phyloP scores from a whole-genome alignment of 768 basidiomycete genomes.

The Russula brevipes region DNA sequence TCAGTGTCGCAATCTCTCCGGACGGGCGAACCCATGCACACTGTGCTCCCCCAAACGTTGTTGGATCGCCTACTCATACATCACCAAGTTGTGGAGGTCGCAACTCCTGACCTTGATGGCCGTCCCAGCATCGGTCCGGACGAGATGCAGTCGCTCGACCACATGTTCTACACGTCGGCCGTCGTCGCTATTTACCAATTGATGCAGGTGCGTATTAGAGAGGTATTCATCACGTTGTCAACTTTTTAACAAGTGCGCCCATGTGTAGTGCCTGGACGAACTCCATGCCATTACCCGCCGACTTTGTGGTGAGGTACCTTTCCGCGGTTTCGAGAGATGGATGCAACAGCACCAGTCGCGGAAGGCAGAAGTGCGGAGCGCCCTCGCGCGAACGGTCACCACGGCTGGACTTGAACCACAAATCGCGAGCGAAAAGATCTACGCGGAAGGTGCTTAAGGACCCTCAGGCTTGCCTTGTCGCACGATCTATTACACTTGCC shows the following conservation, averaged over 20 bases:
- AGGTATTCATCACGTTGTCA: background rate
- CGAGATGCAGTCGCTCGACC: conserved; percentile 14
- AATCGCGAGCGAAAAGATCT: conserved; percentile 1
- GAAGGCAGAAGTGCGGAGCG: background rate
- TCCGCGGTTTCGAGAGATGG: conserved; percentile 21
- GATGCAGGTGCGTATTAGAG: conserved; percentile 11
- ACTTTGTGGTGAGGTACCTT: conserved; percentile 19
- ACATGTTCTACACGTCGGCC: conserved; percentile 21
- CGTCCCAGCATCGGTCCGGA: conserved; percentile 9
- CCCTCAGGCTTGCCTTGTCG: background rate
- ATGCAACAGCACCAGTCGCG: conserved; percentile 9
- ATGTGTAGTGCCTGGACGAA: conserved; percentile 19
- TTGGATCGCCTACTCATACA: conserved; percentile 20
- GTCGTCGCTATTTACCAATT: conserved; percentile 18
- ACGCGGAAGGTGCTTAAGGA: background rate
- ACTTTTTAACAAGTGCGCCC: background rate
- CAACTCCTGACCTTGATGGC: conserved; percentile 6
- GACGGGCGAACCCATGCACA: conserved; percentile 23
- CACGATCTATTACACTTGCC: background rate
- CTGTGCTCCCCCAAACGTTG: conserved; percentile 21
- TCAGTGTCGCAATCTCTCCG: conserved; percentile 24
- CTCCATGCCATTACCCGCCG: conserved; percentile 15
- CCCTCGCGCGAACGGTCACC: conserved; percentile 10
- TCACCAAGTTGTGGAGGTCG: background rate
- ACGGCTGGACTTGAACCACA: background rate